These are phyloP conservation scores for Rutstroemia sydowiana DNA, from an alignment of 2,329 filamentous ascomycete species.

Conservation along the genomic window DNA sequence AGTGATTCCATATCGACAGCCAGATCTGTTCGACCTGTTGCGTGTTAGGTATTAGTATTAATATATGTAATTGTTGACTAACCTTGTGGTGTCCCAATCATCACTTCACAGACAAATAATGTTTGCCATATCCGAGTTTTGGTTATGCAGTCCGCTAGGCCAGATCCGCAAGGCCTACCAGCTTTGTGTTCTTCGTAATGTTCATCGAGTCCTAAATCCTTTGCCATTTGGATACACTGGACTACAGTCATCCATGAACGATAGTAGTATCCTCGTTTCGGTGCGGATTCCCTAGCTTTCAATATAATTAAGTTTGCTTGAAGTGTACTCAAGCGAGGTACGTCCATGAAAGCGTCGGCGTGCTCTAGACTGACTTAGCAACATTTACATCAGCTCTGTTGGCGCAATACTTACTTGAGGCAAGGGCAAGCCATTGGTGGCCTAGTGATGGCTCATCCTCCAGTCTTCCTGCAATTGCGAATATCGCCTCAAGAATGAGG, in stretches of 20 bases:
- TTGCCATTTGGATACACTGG: conserved; percentile 85
- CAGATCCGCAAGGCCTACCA: conserved; percentile 62
- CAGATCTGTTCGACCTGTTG: conserved; percentile 66
- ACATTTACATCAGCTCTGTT: background rate
- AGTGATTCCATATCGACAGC: conserved; percentile 68
- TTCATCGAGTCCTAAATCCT: conserved; percentile 83
- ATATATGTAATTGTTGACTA: background rate
- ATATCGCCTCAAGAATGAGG: conserved; percentile 80
- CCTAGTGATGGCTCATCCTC: conserved; percentile 78
- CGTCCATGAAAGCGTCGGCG: conserved; percentile 87
- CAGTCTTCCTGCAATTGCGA: conserved; percentile 79
- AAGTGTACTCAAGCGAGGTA: conserved; percentile 81
- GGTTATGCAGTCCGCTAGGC: conserved; percentile 67
- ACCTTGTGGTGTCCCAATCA: conserved; percentile 94
- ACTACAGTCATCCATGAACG: conserved; percentile 96
- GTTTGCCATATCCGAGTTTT: conserved; percentile 88
- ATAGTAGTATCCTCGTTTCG: conserved; percentile 92
- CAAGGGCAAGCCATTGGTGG: conserved; percentile 87
- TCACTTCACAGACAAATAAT: conserved; percentile 77
- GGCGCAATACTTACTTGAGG: conserved; percentile 52
- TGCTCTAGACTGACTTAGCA: conserved; percentile 53
- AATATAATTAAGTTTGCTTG: conserved; percentile 82
- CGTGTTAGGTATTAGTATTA: conserved; percentile 13
- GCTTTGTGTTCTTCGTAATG: conserved; percentile 73
- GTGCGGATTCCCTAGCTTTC: conserved; percentile 86